A percentile compares a stretch with the other conserved stretches of the same genome.
These are phyloP conservation scores for Corymbia calophylla DNA, from an alignment of 441 rosid genomes.

Conservation along the genomic window DNA sequence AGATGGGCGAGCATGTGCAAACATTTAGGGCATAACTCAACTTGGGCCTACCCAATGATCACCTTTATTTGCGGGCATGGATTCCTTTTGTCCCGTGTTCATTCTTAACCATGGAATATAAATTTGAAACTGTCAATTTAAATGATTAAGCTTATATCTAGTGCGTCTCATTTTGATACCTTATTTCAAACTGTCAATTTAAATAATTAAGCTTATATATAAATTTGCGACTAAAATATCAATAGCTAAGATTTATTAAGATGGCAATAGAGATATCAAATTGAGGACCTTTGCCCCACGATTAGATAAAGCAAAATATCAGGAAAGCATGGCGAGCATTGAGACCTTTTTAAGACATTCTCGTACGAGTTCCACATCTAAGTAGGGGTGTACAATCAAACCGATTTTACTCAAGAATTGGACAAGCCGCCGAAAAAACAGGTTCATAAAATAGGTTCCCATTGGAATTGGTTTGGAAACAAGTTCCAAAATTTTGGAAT, in stretches of 20 bases:
- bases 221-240: background rate
- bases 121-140: too few relatives aligned
- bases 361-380: accelerated
- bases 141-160: background rate
- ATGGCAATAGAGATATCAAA: background rate
- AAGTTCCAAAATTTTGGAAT: too few relatives aligned
- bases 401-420: too few relatives aligned
- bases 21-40: background rate
- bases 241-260: background rate
- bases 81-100: background rate
- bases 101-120: background rate
- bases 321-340: accelerated
- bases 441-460: too few relatives aligned
- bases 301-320: background rate
- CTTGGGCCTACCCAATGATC: background rate
- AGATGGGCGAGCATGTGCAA: background rate
- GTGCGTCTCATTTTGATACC: background rate
- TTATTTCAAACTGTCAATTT: background rate
- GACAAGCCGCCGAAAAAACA: too few relatives aligned
- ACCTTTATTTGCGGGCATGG: background rate
- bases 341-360: background rate
- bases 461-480: too few relatives aligned
- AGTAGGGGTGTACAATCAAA: too few relatives aligned
- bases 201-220: background rate
- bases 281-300: background rate